Evolutionary conservation across 2,329 filamentous ascomycete genomes (phyloP), one percentile per base, ranked within the genome.

Genomic region (Chaetothyriales sp.): DNA sequence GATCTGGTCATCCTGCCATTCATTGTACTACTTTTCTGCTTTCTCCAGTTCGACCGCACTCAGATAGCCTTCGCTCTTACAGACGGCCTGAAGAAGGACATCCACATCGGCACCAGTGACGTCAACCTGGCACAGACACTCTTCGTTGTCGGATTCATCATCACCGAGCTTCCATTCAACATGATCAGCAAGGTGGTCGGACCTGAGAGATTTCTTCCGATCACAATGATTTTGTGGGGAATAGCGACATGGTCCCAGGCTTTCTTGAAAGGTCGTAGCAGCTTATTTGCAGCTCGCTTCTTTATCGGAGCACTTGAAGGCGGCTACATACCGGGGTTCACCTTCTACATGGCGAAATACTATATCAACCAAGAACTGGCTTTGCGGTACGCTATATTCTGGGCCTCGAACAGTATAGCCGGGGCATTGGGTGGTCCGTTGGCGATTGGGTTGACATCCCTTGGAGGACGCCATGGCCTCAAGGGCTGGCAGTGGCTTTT

Each of bases 251-350:
- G 58, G 1, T 55, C 54, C 25, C 63, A 65, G 44, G 60, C 60
- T 40, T 63, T 63, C 49, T 60, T 65, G 47, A 54, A 60, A 7
- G 56, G 54, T 20, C 57, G 64, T 5, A 61, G 66, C 1, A 65
- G 63, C 5, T 75, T 70, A 52, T 73, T 69, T 47, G 67, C 68
- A 2, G 64, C 68, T 51, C 68, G 72, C 29, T 68, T 67, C 2
- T 56, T 76, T 2, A 57, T 77, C 1, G 74, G 73, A 1, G 63
- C 75, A 2, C 58, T 73, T 15, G 73, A 73, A 68, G 73, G 74
- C 18, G 73, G 73, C 0, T 76, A 75, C 51, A 76, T 76, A 28
- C 73, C 73, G 58, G 72, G 66, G 40, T 63, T 63, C 2, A 57
- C 59, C 9, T 50, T 63, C 5, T 63, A 62, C 43, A 58, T 63